Evolutionary conservation across 2,329 filamentous ascomycete genomes (phyloP).

Genomic region (Colletotrichum tamarilloi): DNA sequence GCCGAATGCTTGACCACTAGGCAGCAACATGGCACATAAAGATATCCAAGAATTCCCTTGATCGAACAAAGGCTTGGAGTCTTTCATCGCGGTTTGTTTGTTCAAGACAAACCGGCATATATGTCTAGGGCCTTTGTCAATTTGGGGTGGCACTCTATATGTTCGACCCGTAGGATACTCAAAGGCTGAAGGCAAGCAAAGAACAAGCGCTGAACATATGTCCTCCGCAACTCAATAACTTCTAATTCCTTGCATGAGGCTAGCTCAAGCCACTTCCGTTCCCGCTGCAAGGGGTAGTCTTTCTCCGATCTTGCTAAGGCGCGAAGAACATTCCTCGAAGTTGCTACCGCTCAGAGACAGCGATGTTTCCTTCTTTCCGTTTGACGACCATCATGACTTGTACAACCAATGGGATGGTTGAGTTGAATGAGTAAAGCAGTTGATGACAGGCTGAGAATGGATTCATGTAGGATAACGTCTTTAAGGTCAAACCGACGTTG

Average conservation of each 20-base stretch:
- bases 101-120: neutral
- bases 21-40: neutral
- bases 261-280: neutral
- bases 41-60: neutral
- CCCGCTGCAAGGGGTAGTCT: neutral
- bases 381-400: neutral
- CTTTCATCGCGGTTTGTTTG: neutral
- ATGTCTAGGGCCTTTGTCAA: neutral
- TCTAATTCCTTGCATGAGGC: neutral
- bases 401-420: neutral
- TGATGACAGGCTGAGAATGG: neutral
- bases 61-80: neutral
- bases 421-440: neutral
- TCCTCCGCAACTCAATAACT: neutral
- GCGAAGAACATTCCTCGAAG: neutral
- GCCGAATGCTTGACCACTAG: neutral
- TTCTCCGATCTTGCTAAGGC: neutral
- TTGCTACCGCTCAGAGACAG: neutral
- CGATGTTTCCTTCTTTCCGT: neutral
- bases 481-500: neutral
- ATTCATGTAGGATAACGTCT: neutral
- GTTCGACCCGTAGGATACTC: neutral
- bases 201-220: neutral
- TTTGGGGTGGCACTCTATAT: neutral
- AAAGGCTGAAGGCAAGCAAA: neutral